Evolutionary conservation across 208 protist species (phyloP), one percentile per base, ranked within the genome.

Genomic region (Wallacemonas sp.): DNA sequence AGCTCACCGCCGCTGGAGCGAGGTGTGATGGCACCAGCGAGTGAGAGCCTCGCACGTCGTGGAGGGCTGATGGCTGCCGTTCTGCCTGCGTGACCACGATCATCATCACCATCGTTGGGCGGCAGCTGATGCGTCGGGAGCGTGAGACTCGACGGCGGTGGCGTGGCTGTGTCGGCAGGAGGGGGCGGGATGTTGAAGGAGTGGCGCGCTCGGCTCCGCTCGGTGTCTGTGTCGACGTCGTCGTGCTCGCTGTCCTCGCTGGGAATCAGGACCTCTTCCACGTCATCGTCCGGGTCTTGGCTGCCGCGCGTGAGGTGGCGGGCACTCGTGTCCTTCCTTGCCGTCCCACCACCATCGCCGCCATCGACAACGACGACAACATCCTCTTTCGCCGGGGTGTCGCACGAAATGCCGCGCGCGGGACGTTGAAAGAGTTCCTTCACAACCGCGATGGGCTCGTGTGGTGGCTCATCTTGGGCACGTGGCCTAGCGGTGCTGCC

Each of bases 381-480:
- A 19, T 41, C 1, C 32, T 17, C 1, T 9, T 21, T 9, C 52
- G 2, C 29, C 11, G 44, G 19, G 43, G 23, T 29, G 48, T 68
- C 44, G 48, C 47, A 68, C 14, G 48, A 58, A 27, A 68, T 68
- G 33, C 39, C 44, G 2, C 47, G 62, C 14, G 62, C 17, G 8
- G 5, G 62, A 27, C 39, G 24, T 17, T 68, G 39, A 58, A 68
- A 68, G 30, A 68, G 47, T 26, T 24, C 47, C 47, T 68, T 55
- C 19, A 68, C 47, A 17, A 68, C 48, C 5, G 16, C 30, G 8
- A 34, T 19, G 9, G 56, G 56, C 5, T 14, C 24, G 4, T 32
- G 33, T 1, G 6, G 58, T 14, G 38, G n/a, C n/a, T n/a, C n/a
- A n/a, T n/a, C n/a, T n/a, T n/a, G n/a, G n/a, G n/a, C n/a, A n/a